Conservation (phyloP, 1,284 basidiomycete genomes). For the Anthracocystis walkeri region DNA sequence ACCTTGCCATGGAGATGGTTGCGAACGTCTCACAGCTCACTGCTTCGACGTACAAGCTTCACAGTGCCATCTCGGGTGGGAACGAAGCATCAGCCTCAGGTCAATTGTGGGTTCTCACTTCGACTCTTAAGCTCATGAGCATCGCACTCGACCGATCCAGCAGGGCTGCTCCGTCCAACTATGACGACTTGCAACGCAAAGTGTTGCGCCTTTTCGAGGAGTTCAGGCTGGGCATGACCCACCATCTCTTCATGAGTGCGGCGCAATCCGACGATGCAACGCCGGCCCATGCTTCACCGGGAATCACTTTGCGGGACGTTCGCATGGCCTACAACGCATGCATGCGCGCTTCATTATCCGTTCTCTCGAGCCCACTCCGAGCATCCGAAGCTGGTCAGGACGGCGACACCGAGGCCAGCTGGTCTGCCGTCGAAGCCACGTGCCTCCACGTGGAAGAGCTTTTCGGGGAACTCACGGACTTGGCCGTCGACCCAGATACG, state of each 20-base stretch:
- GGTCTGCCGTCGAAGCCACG: background rate
- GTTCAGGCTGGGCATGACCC: conserved; percentile 39
- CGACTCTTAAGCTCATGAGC: conserved; percentile 38
- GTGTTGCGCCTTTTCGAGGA: conserved; percentile 43
- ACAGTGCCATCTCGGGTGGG: background rate
- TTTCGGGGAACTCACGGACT: conserved; percentile 30
- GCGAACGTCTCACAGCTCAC: conserved; percentile 16
- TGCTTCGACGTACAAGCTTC: background rate
- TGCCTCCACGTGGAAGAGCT: conserved; percentile 23
- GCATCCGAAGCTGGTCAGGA: background rate
- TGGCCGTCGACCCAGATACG: conserved; percentile 29
- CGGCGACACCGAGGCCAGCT: background rate
- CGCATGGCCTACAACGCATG: conserved; percentile 44
- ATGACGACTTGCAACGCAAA: conserved; percentile 11
- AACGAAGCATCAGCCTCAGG: background rate
- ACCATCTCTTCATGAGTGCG: conserved; percentile 19
- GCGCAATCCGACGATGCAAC: background rate
- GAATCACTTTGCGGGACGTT: conserved; percentile 12
- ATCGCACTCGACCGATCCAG: conserved; percentile 44
- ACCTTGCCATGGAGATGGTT: conserved; percentile 39
- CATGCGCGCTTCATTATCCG: conserved; percentile 18
- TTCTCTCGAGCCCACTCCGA: background rate
- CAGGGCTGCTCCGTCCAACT: background rate
- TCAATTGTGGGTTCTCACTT: conserved; percentile 9
- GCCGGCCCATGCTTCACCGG: background rate